Percentiles rank a stretch among this genome's conserved stretches.
These are phyloP conservation scores for Carex scoparia DNA, from an alignment of 176 grass and related monocot genomes.

Conservation along the genomic window DNA sequence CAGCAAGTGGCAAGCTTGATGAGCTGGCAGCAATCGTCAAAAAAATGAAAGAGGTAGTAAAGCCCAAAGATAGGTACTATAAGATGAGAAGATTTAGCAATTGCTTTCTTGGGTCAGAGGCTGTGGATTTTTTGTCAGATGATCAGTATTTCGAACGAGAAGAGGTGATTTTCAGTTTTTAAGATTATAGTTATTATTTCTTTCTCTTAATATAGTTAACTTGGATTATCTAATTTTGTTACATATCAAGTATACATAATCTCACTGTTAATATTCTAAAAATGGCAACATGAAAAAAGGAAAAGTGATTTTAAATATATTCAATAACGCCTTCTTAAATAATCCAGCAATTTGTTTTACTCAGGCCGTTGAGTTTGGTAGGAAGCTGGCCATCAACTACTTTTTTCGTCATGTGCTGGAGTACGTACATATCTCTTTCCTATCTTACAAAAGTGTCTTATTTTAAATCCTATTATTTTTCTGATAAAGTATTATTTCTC, in stretches of 20 bases:
- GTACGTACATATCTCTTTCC: constrained; percentile 38
- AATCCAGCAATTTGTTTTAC: not conserved
- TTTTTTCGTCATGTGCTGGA: constrained; percentile 76
- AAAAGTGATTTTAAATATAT: not conserved
- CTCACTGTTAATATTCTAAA: not conserved
- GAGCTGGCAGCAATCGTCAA: constrained; percentile 75
- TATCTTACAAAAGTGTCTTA: not conserved
- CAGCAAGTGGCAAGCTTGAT: constrained; percentile 81
- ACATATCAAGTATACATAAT: constrained; percentile 5
- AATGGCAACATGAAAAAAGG: not conserved
- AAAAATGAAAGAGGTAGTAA: constrained; percentile 86
- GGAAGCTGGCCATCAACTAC: constrained; percentile 73
- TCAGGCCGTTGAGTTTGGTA: constrained; percentile 82
- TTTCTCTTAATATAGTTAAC: constrained; percentile 10
- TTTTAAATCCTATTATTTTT: constrained; percentile 7
- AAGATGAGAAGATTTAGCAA: constrained; percentile 97
- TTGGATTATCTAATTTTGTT: not conserved
- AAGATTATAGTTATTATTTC: not conserved
- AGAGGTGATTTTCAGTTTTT: constrained; percentile 45
- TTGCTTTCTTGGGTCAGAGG: constrained; percentile 88
- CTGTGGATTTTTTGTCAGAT: constrained; percentile 90
- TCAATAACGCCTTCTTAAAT: not conserved
- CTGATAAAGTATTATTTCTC: constrained; percentile 9
- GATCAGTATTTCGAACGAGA: constrained; percentile 90
- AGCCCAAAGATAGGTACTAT: constrained; percentile 82